Evolutionary conservation across 2,329 filamentous ascomycete genomes (phyloP), one percentile per base, ranked within the genome.

Genomic region (Furcasterigmium furcatum): DNA sequence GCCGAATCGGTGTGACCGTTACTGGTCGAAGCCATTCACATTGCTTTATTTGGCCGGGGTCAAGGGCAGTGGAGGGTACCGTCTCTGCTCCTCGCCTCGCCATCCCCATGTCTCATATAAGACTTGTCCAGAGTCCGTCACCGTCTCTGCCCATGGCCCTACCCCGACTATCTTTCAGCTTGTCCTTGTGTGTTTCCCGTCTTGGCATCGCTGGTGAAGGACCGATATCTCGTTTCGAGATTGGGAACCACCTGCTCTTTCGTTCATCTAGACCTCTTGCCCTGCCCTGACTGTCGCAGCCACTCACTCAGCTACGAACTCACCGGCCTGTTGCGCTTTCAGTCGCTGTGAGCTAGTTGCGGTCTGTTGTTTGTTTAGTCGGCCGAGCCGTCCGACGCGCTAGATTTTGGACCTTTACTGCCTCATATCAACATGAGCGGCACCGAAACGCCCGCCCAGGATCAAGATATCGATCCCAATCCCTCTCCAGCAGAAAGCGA

Each of bases 391-490:
- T 27, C 24, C 24, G 24, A 27, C 7, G 7, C 24, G 7, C 12
- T 7, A 7, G 12, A 27, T 27, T 27, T 27, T 7, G 12, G 24
- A 12, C 7, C 7, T 27, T 27, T 27, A 12, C 24, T 7, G 24
- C 12, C 12, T 12, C 7, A 27, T 27, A 27, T 50, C n/a, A 46
- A 52, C 14, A 57, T 63, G 52, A 60, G 55, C 16, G 51, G 55
- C 34, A 46, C 62, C 42, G 61, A 63, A 8, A 36, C 16, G 20
- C 41, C 32, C 24, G 21, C 9, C 10, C 13, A 54, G 55, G 34
- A 58, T 54, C 20, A 57, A 58, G 64, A 59, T 38, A 56, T 63
- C 41, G 66, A 71, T 44, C 55, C 60, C 13, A 42, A 24, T 9
- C 34, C 41, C 18, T 45, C 44, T 24, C 46, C 46, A 12, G 38